phyloP scores from a whole-genome alignment of 768 basidiomycete genomes.

The Xerocomus brunneocitrinus region DNA sequence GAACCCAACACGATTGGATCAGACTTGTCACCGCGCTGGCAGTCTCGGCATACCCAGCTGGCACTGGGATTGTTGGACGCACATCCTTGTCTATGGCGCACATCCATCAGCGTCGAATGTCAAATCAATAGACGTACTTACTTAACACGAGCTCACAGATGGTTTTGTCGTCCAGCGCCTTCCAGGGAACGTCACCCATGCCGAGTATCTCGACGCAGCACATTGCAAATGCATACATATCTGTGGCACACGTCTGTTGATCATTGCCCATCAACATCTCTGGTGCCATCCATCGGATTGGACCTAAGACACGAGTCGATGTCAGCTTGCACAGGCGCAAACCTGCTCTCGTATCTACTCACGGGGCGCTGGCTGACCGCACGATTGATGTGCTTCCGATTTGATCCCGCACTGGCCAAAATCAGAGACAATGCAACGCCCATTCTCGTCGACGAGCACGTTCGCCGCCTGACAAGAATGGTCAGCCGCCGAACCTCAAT shows the following conservation, averaged over 20 bases:
- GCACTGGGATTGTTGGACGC: constrained; percentile 45
- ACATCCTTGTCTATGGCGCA: constrained; percentile 41
- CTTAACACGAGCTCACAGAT: constrained; percentile 50
- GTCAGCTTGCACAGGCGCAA: background rate
- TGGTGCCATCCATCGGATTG: constrained; percentile 68
- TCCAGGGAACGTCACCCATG: constrained; percentile 61
- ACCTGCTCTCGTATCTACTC: background rate
- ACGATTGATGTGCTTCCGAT: constrained; percentile 60
- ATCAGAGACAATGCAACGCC: constrained; percentile 70
- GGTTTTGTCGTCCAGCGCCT: constrained; percentile 43
- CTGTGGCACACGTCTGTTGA: constrained; percentile 48
- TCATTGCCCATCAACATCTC: constrained; percentile 53
- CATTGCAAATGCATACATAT: constrained; percentile 69
- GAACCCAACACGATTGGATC: constrained; percentile 54
- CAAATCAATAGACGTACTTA: constrained; percentile 23
- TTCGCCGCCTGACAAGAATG: constrained; percentile 53
- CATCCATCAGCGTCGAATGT: constrained; percentile 16
- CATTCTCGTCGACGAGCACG: constrained; percentile 65
- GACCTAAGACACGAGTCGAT: constrained; percentile 42
- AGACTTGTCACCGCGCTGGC: constrained; percentile 37
- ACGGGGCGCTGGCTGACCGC: constrained; percentile 48
- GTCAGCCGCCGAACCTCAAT: background rate
- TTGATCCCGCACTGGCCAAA: constrained; percentile 83
- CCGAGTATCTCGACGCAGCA: constrained; percentile 59
- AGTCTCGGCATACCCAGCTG: constrained; percentile 30